Evolutionary conservation across 2,329 filamentous ascomycete genomes (phyloP).

Genomic region (Hymenoscyphus fraxineus): DNA sequence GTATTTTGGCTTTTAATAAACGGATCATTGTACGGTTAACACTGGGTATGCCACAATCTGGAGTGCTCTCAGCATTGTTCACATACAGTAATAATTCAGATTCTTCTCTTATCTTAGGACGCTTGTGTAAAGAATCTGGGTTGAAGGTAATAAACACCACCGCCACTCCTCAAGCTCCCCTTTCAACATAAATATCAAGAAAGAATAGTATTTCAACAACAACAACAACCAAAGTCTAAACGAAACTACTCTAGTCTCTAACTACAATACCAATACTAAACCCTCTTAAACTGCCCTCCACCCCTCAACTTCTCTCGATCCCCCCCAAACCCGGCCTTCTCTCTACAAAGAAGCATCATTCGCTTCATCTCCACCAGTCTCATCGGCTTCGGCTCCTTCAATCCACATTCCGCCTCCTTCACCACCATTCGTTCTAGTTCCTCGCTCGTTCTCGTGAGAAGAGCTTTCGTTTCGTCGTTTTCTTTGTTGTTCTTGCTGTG

Average conservation of each 20-base stretch:
- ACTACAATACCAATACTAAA: not conserved
- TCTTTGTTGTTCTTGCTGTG: not conserved
- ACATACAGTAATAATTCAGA: not conserved
- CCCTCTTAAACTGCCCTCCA: slow-evolving; percentile 1
- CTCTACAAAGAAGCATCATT: slow-evolving; percentile 31
- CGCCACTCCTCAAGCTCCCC: not conserved
- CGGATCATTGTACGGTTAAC: not conserved
- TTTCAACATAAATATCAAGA: not conserved
- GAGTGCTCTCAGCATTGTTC: not conserved
- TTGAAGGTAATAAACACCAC: not conserved
- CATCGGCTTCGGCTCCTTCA: slow-evolving; percentile 31
- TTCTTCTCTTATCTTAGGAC: no score
- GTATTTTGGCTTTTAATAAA: not conserved
- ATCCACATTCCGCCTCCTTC: slow-evolving; percentile 30
- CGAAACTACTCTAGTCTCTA: not conserved
- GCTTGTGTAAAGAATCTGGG: no score
- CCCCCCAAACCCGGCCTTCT: slow-evolving; percentile 17
- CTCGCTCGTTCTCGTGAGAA: slow-evolving; percentile 8
- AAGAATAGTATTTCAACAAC: not conserved
- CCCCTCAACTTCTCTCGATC: slow-evolving; percentile 15
- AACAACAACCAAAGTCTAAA: not conserved
- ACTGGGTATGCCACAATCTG: not conserved
- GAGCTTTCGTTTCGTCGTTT: not conserved
- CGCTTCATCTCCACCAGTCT: slow-evolving; percentile 31
- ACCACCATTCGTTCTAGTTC: slow-evolving; percentile 24